Conservation (phyloP, 768 basidiomycete genomes). For the Rhodotorula babjevae region DNA sequence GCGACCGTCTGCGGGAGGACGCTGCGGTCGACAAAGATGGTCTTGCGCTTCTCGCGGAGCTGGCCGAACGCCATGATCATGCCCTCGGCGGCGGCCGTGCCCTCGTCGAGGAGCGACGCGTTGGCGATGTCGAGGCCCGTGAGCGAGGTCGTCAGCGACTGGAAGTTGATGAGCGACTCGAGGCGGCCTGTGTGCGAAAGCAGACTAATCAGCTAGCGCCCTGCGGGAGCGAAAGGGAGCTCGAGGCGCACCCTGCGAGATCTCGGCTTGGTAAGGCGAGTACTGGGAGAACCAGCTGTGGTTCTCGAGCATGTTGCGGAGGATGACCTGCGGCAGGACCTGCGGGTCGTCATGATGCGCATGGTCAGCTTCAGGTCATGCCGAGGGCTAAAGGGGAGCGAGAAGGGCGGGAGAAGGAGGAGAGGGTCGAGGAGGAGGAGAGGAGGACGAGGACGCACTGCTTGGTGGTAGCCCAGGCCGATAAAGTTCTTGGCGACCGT, state of each 20-base stretch:
- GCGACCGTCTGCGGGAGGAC: slow-evolving; percentile 85
- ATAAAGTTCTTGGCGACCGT: slow-evolving; percentile 85
- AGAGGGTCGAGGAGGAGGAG: no score
- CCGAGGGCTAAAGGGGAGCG: no score
- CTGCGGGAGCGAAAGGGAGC: no score
- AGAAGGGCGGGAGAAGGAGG: no score
- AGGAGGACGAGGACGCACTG: slow-evolving; percentile 50
- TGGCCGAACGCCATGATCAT: slow-evolving; percentile 85
- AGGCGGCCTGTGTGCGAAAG: slow-evolving; percentile 63
- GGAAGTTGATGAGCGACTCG: slow-evolving; percentile 92
- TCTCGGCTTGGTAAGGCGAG: slow-evolving; percentile 61
- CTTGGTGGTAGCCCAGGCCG: slow-evolving; percentile 72
- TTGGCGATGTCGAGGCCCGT: slow-evolving; percentile 94
- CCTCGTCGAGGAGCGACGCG: slow-evolving; percentile 86
- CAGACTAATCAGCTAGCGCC: slow-evolving; percentile 50
- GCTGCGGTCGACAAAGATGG: slow-evolving; percentile 76
- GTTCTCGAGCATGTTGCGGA: slow-evolving; percentile 60
- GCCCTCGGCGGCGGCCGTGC: slow-evolving; percentile 43
- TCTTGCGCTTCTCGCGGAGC: slow-evolving; percentile 66
- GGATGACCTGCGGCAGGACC: slow-evolving; percentile 41
- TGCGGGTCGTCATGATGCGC: background rate
- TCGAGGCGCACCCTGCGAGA: slow-evolving; percentile 88
- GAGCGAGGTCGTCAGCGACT: slow-evolving; percentile 91
- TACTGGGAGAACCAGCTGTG: slow-evolving; percentile 86
- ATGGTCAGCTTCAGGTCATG: no score